A percentile compares a stretch with the other conserved stretches of the same genome.
These are phyloP conservation scores for Populus hybrid DNA, from an alignment of 441 rosid genomes.

Conservation along the genomic window DNA sequence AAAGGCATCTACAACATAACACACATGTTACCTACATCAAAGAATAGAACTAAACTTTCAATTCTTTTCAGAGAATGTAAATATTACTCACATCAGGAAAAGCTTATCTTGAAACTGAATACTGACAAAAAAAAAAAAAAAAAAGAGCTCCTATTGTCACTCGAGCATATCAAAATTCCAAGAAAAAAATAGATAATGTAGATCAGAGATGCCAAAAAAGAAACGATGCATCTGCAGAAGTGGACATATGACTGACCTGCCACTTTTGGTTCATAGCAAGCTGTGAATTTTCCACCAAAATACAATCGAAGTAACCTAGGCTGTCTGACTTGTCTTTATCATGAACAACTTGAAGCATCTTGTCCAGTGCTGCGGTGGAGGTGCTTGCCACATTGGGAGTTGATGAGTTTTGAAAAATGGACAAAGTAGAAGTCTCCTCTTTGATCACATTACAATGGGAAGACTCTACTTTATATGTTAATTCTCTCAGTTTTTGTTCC, in stretches of 20 bases:
- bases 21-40: neutral
- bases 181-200: neutral
- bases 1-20: neutral
- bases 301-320: constrained; percentile 34
- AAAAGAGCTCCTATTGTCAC: neutral
- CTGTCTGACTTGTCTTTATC: constrained; percentile 32
- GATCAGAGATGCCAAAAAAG: neutral
- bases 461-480: constrained; percentile 60
- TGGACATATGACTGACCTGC: constrained; percentile 46
- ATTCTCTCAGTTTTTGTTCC: constrained; percentile 77
- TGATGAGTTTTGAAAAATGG: constrained; percentile 40
- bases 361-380: constrained; percentile 31
- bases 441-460: constrained; percentile 45
- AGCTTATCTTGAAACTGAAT: neutral
- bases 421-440: constrained; percentile 39
- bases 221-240: neutral
- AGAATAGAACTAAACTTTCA: neutral
- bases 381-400: constrained; percentile 25
- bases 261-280: constrained; percentile 28
- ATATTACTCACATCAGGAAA: neutral
- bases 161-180: neutral
- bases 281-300: constrained; percentile 29
- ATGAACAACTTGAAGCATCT: constrained; percentile 35
- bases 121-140: neutral
- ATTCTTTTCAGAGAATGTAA: neutral